Evolutionary conservation across 2,329 filamentous ascomycete species (phyloP).

Genomic region (Emergomyces pasteurianus): DNA sequence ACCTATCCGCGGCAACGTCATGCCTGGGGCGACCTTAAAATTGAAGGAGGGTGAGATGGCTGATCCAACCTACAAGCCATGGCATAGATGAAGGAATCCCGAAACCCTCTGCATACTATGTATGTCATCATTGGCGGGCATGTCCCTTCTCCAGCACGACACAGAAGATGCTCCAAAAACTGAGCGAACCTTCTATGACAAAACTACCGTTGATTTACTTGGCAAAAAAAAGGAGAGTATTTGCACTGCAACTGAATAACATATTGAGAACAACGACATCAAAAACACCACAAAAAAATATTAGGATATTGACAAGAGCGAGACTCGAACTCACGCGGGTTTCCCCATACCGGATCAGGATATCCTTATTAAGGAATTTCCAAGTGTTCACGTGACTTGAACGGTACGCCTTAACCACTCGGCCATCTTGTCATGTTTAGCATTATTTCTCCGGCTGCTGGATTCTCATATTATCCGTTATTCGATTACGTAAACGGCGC

Average conservation of each 20-base stretch:
- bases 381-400: conserved; percentile 4
- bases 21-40: neutral
- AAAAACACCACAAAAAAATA: neutral
- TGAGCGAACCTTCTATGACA: too few species aligned
- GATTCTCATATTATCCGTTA: neutral
- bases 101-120: neutral
- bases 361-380: neutral
- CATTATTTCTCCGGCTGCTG: neutral
- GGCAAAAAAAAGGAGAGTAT: neutral
- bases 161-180: too few species aligned
- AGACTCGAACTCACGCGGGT: conserved; percentile 4
- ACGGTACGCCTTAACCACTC: conserved; percentile 4
- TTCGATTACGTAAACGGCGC: too few species aligned
- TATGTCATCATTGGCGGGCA: neutral
- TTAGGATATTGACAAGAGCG: neutral
- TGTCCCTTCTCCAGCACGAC: too few species aligned
- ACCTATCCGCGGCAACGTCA: neutral
- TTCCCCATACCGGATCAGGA: conserved; percentile 3
- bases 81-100: neutral
- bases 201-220: too few species aligned
- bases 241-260: neutral
- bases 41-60: neutral
- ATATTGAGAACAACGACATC: too few species aligned
- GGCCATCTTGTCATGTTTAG: neutral
- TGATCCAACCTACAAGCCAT: neutral